Conservation (phyloP, 1,139 yeast genomes). For the Kodamaea ohmeri region DNA sequence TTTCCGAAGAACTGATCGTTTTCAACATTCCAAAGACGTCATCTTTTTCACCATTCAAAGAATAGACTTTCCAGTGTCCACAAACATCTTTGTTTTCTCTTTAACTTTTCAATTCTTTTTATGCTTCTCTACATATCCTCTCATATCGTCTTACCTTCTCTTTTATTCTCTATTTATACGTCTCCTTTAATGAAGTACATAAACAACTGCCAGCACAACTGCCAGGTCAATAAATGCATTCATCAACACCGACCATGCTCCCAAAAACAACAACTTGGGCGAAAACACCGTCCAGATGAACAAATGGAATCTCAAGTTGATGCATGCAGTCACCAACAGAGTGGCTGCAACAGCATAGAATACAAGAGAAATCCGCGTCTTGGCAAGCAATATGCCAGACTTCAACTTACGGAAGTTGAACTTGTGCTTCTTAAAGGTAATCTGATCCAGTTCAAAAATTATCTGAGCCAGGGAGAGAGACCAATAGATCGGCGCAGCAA, state of each 20-base stretch:
- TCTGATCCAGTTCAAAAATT: slow-evolving; percentile 30
- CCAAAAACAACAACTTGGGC: slow-evolving; percentile 80
- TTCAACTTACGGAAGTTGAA: slow-evolving; percentile 23
- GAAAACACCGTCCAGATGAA: slow-evolving; percentile 98
- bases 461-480: slow-evolving; percentile 52
- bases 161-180: too few relatives aligned
- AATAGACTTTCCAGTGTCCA: too few relatives aligned
- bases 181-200: not conserved
- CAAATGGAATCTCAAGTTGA: slow-evolving; percentile 72
- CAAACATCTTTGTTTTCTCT: not conserved
- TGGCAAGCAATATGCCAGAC: slow-evolving; percentile 34
- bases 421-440: slow-evolving; percentile 15
- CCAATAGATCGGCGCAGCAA: slow-evolving; percentile 87
- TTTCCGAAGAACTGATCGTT: too few relatives aligned
- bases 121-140: too few relatives aligned
- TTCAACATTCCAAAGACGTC: too few relatives aligned
- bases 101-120: not conserved
- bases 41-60: too few relatives aligned
- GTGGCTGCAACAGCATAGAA: slow-evolving; percentile 63
- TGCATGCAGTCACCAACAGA: slow-evolving; percentile 66
- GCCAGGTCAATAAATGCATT: slow-evolving; percentile 43
- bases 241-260: slow-evolving; percentile 67
- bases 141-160: too few relatives aligned
- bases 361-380: slow-evolving; percentile 34
- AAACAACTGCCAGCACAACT: slow-evolving; percentile 14